Percentiles rank a stretch among this genome's conserved stretches.
These are phyloP conservation scores for Ensete ventricosum DNA, from an alignment of 176 grass and related monocot species.

Conservation along the genomic window DNA sequence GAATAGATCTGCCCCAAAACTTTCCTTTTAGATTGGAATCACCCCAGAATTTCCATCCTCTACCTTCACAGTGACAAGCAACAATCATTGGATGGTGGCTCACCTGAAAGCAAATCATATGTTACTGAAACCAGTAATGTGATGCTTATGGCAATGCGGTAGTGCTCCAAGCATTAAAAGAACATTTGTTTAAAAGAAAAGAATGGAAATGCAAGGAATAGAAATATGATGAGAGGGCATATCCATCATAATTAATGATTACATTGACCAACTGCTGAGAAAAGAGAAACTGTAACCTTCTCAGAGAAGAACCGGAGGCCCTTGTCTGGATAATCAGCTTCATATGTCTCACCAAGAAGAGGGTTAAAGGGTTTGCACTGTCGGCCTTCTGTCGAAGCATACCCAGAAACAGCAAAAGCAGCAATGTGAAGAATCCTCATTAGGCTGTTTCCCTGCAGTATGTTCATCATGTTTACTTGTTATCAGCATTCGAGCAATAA, in stretches of 20 bases:
- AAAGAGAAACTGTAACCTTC: constrained; percentile 40
- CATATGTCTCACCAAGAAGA: constrained; percentile 92
- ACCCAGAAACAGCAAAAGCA: constrained; percentile 91
- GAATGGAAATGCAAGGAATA: neutral
- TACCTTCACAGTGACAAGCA: constrained; percentile 86
- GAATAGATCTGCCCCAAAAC: constrained; percentile 95
- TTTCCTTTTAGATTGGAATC: constrained; percentile 95
- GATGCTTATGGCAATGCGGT: neutral
- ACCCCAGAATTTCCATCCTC: constrained; percentile 91
- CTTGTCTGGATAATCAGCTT: constrained; percentile 97
- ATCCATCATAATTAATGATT: neutral
- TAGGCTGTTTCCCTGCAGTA: constrained; percentile 73
- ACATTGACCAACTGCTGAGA: neutral
- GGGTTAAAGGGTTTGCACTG: constrained; percentile 98
- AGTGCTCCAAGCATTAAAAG: neutral
- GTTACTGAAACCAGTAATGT: constrained; percentile 21
- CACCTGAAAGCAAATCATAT: constrained; percentile 37
- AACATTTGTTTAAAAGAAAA: neutral
- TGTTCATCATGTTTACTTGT: constrained; percentile 3
- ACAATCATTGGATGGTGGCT: constrained; percentile 96
- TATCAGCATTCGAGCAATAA: neutral
- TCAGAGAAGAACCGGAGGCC: constrained; percentile 94
- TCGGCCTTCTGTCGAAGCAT: constrained; percentile 96
- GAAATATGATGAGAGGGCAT: neutral
- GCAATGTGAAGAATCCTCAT: constrained; percentile 85